phyloP scores from a whole-genome alignment of 2,329 filamentous ascomycete species.

The Teratosphaeria viscida region DNA sequence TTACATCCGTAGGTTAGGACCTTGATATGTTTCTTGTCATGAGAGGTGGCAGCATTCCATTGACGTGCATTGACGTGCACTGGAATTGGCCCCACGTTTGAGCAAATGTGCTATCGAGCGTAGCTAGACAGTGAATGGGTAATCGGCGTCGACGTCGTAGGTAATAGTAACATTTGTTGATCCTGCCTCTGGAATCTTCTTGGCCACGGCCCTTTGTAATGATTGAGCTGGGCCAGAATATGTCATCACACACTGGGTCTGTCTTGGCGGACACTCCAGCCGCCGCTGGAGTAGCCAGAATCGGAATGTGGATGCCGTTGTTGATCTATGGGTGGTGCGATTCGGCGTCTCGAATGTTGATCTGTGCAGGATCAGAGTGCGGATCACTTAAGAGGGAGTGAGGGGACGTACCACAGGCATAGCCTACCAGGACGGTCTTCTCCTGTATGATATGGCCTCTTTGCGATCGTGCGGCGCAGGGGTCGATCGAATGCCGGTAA shows the following conservation, averaged over 20 bases:
- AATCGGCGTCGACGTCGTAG: too few relatives aligned
- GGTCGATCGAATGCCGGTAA: conserved; percentile 76
- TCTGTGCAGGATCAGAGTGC: background rate
- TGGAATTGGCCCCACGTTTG: too few relatives aligned
- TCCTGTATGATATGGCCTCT: conserved; percentile 62
- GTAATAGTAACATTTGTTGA: background rate
- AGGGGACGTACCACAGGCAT: conserved; percentile 47
- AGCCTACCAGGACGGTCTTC: conserved; percentile 72
- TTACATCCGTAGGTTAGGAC: too few relatives aligned
- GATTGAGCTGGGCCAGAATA: background rate
- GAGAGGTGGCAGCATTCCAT: too few relatives aligned
- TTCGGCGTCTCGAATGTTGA: conserved; percentile 10
- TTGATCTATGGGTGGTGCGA: conserved; percentile 2
- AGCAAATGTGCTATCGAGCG: too few relatives aligned
- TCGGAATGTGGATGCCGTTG: conserved; percentile 8
- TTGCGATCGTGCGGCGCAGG: conserved; percentile 65
- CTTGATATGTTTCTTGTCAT: too few relatives aligned
- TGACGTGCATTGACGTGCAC: too few relatives aligned
- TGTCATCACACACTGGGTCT: background rate
- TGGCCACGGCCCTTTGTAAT: background rate
- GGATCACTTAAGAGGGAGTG: background rate
- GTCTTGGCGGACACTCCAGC: background rate
- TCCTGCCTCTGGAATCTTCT: background rate
- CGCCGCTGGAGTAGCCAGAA: conserved; percentile 14
- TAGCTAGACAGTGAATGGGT: too few relatives aligned